Base-by-base conservation (phyloP, 352 stramenopile species). In the Blastocystis sp. region DNA sequence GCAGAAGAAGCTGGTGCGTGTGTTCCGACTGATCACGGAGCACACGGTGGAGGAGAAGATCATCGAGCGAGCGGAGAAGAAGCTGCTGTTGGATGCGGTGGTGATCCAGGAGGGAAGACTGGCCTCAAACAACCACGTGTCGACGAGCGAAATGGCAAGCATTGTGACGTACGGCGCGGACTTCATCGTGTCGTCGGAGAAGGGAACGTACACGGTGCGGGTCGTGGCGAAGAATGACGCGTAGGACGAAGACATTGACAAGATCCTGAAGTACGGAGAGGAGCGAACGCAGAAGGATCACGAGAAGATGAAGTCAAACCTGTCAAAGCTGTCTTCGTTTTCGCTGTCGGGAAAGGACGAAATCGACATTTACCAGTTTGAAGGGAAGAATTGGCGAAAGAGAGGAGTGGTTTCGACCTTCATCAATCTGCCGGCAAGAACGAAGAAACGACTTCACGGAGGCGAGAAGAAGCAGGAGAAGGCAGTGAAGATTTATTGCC, bases 41-140 rank as follows among this genome's bases (percentile, higher is more conserved):
- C 95, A 94, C 61, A 97, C 96, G 0, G 95, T 99, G 0, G 97
- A 99, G 90, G 96, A 99, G 90, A 98, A 98, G 91, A 99, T 99
- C 62, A 91, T 99, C 9, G 95, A 97, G 89, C 95, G 97, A 82
- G 97, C 97, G 0, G 97, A 96, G 63, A 94, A 98, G 71, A 99
- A 99, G 92, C 91, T 98, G 38, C 98, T 98, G 84, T 92, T 96
- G 90, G 98, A 99, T 90, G 97, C 96, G 1, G 96, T 97, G 28
- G 98, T 99, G 57, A 98, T 99, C 90, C 97, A 99, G 91, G 96
- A 99, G 89, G 96, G 34, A 40, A n/a, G 66, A 19, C 28, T 34
- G 96, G 76, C 52, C 93, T 91, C 60, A 34, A 40, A 24, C 3
- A 59, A 54, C 24, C 19, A 21, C 6, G 14, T 42, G 24, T 61